These are phyloP conservation scores for Epichloe sibirici DNA, from an alignment of 2,329 filamentous ascomycete genomes.

Conservation along the genomic window DNA sequence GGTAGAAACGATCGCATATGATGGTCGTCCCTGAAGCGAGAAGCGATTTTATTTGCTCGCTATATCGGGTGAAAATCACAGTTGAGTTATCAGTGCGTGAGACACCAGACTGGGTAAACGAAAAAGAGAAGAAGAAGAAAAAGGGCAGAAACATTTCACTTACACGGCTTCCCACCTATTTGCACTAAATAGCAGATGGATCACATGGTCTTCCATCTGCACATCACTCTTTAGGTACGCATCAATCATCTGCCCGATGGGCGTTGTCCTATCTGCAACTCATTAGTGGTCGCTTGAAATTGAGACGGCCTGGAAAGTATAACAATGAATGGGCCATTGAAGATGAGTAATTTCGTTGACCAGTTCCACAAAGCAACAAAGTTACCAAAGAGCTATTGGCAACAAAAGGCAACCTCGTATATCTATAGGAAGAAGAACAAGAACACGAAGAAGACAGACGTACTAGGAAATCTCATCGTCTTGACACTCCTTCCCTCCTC, in stretches of 20 bases:
- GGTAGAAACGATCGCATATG: conserved; percentile 87
- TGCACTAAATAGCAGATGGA: conserved; percentile 81
- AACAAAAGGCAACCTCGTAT: background rate
- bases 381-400: too few relatives aligned
- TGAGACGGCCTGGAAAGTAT: too few relatives aligned
- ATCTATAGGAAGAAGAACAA: background rate
- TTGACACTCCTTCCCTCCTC: conserved; percentile 36
- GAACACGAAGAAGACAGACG: conserved; percentile 18
- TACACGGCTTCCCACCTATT: conserved; percentile 73
- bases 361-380: too few relatives aligned
- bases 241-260: conserved; percentile 81
- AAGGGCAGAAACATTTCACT: conserved; percentile 14
- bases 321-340: too few relatives aligned
- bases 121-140: background rate
- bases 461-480: conserved; percentile 47
- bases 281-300: background rate
- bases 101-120: background rate
- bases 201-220: conserved; percentile 74
- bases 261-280: conserved; percentile 59
- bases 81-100: background rate
- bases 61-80: conserved; percentile 13
- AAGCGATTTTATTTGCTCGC: conserved; percentile 37
- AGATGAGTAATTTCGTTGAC: too few relatives aligned
- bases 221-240: conserved; percentile 61
- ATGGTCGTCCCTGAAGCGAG: conserved; percentile 60